Evolutionary conservation across 306 rosid genomes (phyloP).

Genomic region (Cajanus cajan): DNA sequence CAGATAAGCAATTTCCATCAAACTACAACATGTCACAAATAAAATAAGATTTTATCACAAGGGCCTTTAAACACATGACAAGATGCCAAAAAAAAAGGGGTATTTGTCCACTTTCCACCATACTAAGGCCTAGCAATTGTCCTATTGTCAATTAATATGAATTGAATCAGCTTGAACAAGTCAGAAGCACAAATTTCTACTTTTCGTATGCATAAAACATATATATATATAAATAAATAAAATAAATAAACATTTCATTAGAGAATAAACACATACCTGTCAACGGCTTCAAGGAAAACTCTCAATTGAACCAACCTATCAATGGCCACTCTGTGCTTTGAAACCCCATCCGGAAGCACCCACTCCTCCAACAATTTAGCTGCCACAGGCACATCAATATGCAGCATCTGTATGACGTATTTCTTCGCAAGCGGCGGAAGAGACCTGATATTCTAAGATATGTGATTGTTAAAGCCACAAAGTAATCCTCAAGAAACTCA

Average conservation of each 20-base stretch:
- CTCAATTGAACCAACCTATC: constrained; percentile 89
- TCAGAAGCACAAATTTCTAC: constrained; percentile 1
- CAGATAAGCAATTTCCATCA: neutral
- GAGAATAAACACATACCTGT: constrained; percentile 44
- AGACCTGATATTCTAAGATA: constrained; percentile 56
- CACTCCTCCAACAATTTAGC: constrained; percentile 86
- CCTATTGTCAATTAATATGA: neutral
- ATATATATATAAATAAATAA: neutral
- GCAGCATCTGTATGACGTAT: constrained; percentile 75
- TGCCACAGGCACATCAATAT: constrained; percentile 56
- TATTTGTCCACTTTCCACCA: neutral
- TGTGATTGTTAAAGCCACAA: constrained; percentile 10
- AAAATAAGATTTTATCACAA: neutral
- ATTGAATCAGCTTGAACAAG: constrained; percentile 11
- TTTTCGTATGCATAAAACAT: neutral
- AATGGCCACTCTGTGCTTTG: constrained; percentile 81
- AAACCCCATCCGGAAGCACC: constrained; percentile 85
- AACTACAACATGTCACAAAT: neutral
- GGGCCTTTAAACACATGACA: constrained; percentile 13
- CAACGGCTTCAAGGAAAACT: constrained; percentile 68
- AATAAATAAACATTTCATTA: neutral
- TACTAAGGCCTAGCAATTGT: neutral
- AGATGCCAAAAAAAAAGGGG: constrained; percentile 13
- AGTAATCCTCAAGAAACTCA: neutral
- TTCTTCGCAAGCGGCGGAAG: constrained; percentile 89